phyloP scores from a whole-genome alignment of 257 asterid genomes.

The Penstemon eatonii region DNA sequence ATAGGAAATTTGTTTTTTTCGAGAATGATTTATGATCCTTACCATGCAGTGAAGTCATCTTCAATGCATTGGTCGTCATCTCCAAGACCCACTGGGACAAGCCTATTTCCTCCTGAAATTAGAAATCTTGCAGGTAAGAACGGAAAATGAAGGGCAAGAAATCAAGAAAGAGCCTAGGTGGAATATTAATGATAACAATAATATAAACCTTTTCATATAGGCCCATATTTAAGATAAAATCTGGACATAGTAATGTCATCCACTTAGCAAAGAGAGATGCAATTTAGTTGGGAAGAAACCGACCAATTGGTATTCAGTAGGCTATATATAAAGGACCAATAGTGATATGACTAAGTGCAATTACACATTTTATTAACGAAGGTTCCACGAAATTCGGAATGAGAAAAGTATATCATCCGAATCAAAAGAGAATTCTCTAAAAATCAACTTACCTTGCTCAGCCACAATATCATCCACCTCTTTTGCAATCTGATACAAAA shows the following conservation, averaged over 20 bases:
- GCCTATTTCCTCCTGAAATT: conserved; percentile 68
- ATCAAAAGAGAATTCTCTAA: neutral
- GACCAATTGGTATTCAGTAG: too few species aligned
- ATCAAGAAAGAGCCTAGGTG: neutral
- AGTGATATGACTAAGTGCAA: conserved; percentile 11
- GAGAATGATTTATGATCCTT: conserved; percentile 21
- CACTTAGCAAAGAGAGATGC: neutral
- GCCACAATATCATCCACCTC: conserved; percentile 66
- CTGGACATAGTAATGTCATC: conserved; percentile 4
- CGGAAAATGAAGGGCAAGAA: conserved; percentile 12
- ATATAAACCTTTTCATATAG: conserved; percentile 8
- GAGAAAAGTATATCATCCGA: neutral
- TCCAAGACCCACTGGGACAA: conserved; percentile 87
- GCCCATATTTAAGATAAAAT: conserved; percentile 3
- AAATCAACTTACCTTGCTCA: conserved; percentile 65
- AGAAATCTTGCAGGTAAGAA: conserved; percentile 27
- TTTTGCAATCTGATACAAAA: conserved; percentile 63
- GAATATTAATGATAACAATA: neutral
- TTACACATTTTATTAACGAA: neutral
- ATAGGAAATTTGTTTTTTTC: conserved; percentile 1
- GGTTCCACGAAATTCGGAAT: neutral
- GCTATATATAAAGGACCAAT: neutral
- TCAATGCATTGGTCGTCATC: conserved; percentile 98
- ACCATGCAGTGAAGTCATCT: conserved; percentile 94
- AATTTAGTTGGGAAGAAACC: neutral